Evolutionary conservation across 805 yeast genomes (phyloP).

Genomic region (Zygosaccharomyces bisporus): DNA sequence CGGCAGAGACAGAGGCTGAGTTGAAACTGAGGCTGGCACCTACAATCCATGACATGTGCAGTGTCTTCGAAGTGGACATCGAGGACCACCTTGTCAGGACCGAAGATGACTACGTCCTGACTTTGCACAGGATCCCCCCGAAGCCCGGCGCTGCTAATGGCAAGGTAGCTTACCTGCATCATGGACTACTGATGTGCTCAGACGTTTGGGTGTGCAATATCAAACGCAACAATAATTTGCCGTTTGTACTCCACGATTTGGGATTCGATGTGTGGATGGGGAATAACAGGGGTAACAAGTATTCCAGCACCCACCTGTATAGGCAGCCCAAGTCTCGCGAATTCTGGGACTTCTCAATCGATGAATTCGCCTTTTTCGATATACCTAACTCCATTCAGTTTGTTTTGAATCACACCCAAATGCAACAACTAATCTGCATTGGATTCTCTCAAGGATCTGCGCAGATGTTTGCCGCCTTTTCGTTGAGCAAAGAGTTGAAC

Average conservation of each 20-base stretch:
- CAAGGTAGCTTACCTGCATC: constrained; percentile 77
- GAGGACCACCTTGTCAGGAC: constrained; percentile 79
- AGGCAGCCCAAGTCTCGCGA: constrained; percentile 38
- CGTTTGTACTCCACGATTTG: constrained; percentile 68
- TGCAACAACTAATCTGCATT: constrained; percentile 54
- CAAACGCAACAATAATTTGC: constrained; percentile 53
- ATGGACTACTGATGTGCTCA: constrained; percentile 84
- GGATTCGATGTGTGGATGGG: constrained; percentile 97
- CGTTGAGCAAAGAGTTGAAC: constrained; percentile 62
- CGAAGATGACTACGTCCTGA: constrained; percentile 69
- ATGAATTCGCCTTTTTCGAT: constrained; percentile 87
- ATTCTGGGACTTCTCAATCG: constrained; percentile 90
- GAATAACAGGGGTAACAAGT: constrained; percentile 88
- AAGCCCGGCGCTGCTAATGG: constrained; percentile 27
- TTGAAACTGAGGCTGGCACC: constrained; percentile 36
- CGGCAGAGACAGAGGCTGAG: constrained; percentile 21
- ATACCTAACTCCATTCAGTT: constrained; percentile 81
- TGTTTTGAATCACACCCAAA: constrained; percentile 52
- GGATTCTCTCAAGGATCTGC: constrained; percentile 96
- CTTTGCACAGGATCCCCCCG: constrained; percentile 66
- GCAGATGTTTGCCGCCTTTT: constrained; percentile 81
- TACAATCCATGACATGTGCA: constrained; percentile 62
- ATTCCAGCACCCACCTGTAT: constrained; percentile 72
- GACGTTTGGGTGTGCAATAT: constrained; percentile 69
- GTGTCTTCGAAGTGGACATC: constrained; percentile 60